phyloP scores from a whole-genome alignment of 176 grass and related monocot species.

The Zea mays region Zm-B73-REFERENCE-NAM-5.0 NC_050096.1:21909001-21909500 shows the following conservation, averaged over 20 bases:
- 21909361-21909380: not conserved
- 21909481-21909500: slow-evolving; percentile 32
- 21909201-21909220: slow-evolving; percentile 47
- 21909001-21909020: slow-evolving; percentile 57
- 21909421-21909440: not conserved
- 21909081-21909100: slow-evolving; percentile 42
- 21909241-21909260: not conserved
- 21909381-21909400: slow-evolving; percentile 35
- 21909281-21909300: too few relatives aligned
- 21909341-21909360: not conserved
- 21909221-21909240: slow-evolving; percentile 22
- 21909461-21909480: not conserved
- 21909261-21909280: slow-evolving; percentile 8
- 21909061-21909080: not conserved
- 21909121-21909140: slow-evolving; percentile 46
- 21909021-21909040: slow-evolving; percentile 30
- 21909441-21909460: slow-evolving; percentile 28
- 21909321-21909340: not conserved
- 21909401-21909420: slow-evolving; percentile 4
- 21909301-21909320: not conserved
- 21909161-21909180: slow-evolving; percentile 41
- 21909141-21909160: slow-evolving; percentile 57
- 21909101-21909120: slow-evolving; percentile 45
- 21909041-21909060: slow-evolving; percentile 33
- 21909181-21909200: slow-evolving; percentile 45